A percentile compares a stretch with the other conserved stretches of the same genome.
phyloP scores from a whole-genome alignment of 345 rosid species.

The Physaria fendleri region DNA sequence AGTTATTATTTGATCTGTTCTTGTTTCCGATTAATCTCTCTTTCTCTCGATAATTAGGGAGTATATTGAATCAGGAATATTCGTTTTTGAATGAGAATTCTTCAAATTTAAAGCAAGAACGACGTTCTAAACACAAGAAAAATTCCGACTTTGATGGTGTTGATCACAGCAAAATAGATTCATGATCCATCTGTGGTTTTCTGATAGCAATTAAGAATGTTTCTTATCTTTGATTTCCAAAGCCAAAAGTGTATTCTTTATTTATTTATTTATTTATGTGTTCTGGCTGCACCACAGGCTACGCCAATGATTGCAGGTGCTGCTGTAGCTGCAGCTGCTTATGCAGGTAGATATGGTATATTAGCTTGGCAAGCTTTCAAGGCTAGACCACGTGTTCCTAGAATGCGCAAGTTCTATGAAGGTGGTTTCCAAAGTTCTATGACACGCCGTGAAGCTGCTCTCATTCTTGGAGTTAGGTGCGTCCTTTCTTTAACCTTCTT shows the following conservation, averaged over 20 bases:
- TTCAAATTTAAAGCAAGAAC: background rate
- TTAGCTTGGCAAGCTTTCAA: constrained; percentile 90
- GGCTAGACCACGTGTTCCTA: constrained; percentile 54
- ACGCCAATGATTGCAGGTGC: constrained; percentile 58
- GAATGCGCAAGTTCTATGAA: constrained; percentile 61
- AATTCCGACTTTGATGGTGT: background rate
- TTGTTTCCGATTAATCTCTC: background rate
- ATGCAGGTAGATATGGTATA: constrained; percentile 69
- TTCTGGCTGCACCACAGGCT: constrained; percentile 36
- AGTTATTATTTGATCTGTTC: background rate
- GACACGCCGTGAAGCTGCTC: constrained; percentile 84
- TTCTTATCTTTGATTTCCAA: constrained; percentile 7
- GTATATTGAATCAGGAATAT: background rate
- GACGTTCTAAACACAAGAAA: no score
- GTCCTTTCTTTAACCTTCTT: background rate
- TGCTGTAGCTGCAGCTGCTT: constrained; percentile 81
- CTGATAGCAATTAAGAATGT: background rate
- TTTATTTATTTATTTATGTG: background rate
- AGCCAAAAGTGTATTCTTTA: constrained; percentile 1
- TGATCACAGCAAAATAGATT: background rate
- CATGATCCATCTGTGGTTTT: background rate
- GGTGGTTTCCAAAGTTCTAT: constrained; percentile 75
- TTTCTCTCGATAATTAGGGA: background rate
- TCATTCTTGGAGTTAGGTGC: constrained; percentile 79
- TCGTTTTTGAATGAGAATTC: background rate